phyloP scores from a whole-genome alignment of 1,139 yeast genomes.

The Suhomyces bribrorum region DNA sequence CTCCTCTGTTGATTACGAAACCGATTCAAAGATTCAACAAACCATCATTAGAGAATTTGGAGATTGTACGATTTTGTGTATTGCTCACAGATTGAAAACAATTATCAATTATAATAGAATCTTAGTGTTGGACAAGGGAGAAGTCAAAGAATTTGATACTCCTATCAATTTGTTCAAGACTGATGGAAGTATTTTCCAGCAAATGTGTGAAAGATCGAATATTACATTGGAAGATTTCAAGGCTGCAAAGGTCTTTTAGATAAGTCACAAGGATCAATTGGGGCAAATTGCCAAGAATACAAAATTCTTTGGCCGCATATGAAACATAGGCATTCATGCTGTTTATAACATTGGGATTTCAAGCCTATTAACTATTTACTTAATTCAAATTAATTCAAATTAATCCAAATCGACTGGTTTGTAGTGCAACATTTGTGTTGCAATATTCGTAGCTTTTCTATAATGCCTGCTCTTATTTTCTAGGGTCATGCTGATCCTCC shows the following conservation, averaged over 20 bases:
- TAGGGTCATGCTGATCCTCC: no score
- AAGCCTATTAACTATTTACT: no score
- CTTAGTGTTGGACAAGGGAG: slow-evolving; percentile 66
- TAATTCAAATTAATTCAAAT: no score
- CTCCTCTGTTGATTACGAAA: slow-evolving; percentile 77
- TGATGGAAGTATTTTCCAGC: slow-evolving; percentile 42
- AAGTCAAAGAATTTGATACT: slow-evolving; percentile 58
- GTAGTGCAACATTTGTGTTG: no score
- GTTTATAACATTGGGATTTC: no score
- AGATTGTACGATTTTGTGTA: slow-evolving; percentile 70
- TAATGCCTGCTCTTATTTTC: no score
- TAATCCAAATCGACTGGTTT: no score
- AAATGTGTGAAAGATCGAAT: slow-evolving; percentile 42
- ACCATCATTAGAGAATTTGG: slow-evolving; percentile 63
- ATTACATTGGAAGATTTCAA: slow-evolving; percentile 20
- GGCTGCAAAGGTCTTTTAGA: not conserved
- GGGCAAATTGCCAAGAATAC: no score
- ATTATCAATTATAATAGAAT: slow-evolving; percentile 66
- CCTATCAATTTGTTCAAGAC: slow-evolving; percentile 47
- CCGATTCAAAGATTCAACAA: slow-evolving; percentile 68
- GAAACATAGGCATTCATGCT: no score
- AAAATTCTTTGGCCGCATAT: no score
- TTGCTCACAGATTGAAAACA: slow-evolving; percentile 77
- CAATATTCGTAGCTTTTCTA: no score
- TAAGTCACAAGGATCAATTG: no score